Percentiles rank a stretch among this genome's conserved stretches.
Evolutionary conservation across 805 yeast genomes (phyloP).

Genomic region (Tetrapisispora nanseiensis): DNA sequence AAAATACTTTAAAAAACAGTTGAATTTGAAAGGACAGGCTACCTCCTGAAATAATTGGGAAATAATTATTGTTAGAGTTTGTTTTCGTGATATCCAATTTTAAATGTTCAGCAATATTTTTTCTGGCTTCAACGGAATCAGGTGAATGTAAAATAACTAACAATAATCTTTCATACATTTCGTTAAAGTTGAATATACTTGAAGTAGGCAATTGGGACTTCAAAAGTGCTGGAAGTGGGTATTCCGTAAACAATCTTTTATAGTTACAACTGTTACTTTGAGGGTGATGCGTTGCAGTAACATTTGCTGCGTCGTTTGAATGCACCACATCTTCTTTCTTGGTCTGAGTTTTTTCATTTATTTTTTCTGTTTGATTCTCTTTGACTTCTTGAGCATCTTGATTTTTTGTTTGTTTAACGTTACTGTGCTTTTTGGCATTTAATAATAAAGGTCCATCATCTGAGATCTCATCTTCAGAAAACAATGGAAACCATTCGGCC

Average conservation of each 20-base stretch:
- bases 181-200: conserved; percentile 45
- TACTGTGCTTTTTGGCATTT: conserved; percentile 19
- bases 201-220: conserved; percentile 12
- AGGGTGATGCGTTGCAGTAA: neutral
- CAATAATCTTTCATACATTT: conserved; percentile 64
- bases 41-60: conserved; percentile 29
- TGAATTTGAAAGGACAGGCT: conserved; percentile 28
- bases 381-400: neutral
- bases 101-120: conserved; percentile 1
- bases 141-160: conserved; percentile 71
- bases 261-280: neutral
- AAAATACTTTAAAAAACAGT: conserved; percentile 46
- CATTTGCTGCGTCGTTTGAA: neutral
- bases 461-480: conserved; percentile 14
- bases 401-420: conserved; percentile 2
- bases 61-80: conserved; percentile 14
- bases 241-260: conserved; percentile 18
- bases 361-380: neutral
- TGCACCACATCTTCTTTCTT: neutral
- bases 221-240: conserved; percentile 21
- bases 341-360: neutral
- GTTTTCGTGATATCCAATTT: conserved; percentile 3
- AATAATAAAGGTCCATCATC: conserved; percentile 19
- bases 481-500: conserved; percentile 73
- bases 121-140: conserved; percentile 31